Base-by-base conservation (phyloP, 2,329 filamentous ascomycete genomes). In the Macroventuria anomochaeta region DNA sequence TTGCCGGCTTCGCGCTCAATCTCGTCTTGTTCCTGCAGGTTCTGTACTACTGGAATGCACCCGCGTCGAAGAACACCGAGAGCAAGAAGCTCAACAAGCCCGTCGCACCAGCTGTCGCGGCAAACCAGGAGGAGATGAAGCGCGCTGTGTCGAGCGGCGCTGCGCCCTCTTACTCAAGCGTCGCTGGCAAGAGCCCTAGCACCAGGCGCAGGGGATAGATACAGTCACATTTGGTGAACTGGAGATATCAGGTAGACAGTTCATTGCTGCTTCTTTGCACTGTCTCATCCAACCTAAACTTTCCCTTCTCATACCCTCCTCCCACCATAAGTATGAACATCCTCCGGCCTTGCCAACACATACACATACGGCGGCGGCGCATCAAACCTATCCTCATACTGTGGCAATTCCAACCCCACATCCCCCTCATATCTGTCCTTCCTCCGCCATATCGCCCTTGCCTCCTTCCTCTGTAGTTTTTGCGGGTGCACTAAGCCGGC, bases 1-100 rank as follows among this genome's bases (percentile, higher is more conserved):
- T 97, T 49, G 91, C 92, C 7, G 95, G 92, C 23, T 97, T 97
- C 74, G 78, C 81, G n/a, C 85, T 99, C 65, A 99, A 99, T 76
- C 81, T 87, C 53, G 83, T 99, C 51, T 82, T 99, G 53, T 93
- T 93, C 12, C 77, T 83, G 32, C 95, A 99, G 80, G 95, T 99
- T 89, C 72, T 96, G 23, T 96, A 93, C 78, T 97, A 97, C 81
- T 99, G 95, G 95, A 96, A 97, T 69, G 79, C 63, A 20, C 67
- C 71, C 2, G 51, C 70, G 7, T 63, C 62, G 17, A 70, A 70
- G 61, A 61, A 60, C 41, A 69, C 67, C 5, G 51, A 62, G 52
- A 63, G 68, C 28, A 74, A 72, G 59, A 79, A 77, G 65, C 60
- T 74, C 11, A 70, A 75, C 54, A 70, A 74, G 53, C 72, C 71